Percentiles rank a stretch among this genome's conserved stretches.
Evolutionary conservation across 345 rosid genomes (phyloP).

Genomic region (Eucalyptus decipiens): DNA sequence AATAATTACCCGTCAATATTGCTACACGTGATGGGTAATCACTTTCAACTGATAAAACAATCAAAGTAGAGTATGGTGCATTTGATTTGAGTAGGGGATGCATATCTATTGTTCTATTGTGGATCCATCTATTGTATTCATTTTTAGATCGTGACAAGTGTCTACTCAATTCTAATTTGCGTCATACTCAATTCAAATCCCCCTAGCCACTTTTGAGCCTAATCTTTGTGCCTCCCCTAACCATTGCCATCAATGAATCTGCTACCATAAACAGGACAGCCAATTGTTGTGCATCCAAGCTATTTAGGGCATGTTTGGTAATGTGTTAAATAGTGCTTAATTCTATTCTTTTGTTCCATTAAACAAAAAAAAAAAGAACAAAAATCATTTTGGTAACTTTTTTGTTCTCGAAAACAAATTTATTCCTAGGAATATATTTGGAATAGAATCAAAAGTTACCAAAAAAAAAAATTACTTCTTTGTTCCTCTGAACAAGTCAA

Average conservation of each 20-base stretch:
- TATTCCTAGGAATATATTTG: accelerated
- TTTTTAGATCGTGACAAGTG: neutral
- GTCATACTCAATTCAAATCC: neutral
- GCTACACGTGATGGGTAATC: accelerated
- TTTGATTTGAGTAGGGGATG: neutral
- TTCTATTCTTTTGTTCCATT: too few relatives aligned
- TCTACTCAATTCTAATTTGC: neutral
- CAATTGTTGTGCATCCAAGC: neutral
- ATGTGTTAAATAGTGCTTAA: too few relatives aligned
- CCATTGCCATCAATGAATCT: neutral
- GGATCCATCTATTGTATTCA: neutral
- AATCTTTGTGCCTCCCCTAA: neutral
- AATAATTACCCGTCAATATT: accelerated
- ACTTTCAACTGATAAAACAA: accelerated
- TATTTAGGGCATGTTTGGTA: too few relatives aligned
- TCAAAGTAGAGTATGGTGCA: accelerated
- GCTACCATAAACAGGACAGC: accelerated
- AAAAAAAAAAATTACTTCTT: too few relatives aligned
- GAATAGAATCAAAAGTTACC: too few relatives aligned
- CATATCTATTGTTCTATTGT: neutral
- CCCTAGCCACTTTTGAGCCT: neutral
- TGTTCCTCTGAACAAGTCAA: too few relatives aligned
- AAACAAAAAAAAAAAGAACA: too few relatives aligned
- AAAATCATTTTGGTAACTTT: too few relatives aligned
- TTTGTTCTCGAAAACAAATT: too few relatives aligned